Evolutionary conservation across 768 basidiomycete genomes (phyloP), one percentile per base, ranked within the genome.

Genomic region (Coprinopsis marcescibilis): DNA sequence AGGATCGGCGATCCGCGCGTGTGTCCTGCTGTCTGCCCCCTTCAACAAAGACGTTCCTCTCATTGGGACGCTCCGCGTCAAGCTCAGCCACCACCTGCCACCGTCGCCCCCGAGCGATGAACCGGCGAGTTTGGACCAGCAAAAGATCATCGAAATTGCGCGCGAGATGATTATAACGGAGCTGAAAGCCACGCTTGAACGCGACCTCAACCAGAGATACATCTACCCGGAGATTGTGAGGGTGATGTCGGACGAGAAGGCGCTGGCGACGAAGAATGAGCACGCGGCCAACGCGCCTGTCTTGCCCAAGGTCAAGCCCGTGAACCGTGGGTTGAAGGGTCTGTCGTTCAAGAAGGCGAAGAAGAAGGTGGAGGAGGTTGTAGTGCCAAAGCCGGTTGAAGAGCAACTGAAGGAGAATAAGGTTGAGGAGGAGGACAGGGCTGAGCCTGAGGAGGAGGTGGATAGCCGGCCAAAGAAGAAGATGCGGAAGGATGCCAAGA

Each of bases 21-120:
- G 74, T 7, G 76, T 78, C 53, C 81, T 89, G 2, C 75, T 93
- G 27, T n/a, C n/a, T n/a, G n/a, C n/a, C n/a, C n/a, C n/a, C n/a
- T n/a, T n/a, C n/a, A n/a, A 68, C 64, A 4, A 66, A 68, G 27
- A 29, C 26, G 32, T 40, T n/a, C 27, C 40, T n/a, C n/a, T n/a
- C n/a, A n/a, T 33, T 24, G 26, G 4, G 35, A 33, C 29, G n/a
- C 19, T 11, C 20, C 39, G 40, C 29, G 40, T 42, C 23, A 77
- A 70, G 48, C 73, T 88, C 2, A 76, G 72, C 1, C 75, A 80
- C 53, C 80, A 80, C 63, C 77, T 15, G 80, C 86, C 15, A 73
- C 70, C 12, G 65, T 86, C 20, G 72, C 74, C 10, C 46, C 60
- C 65, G 2, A 66, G 76, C 1, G 29, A 40, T 15, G 39, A 48